Evolutionary conservation across 2,329 filamentous ascomycete species (phyloP), one percentile per base, ranked within the genome.

Genomic region (Colletotrichum sp.): DNA sequence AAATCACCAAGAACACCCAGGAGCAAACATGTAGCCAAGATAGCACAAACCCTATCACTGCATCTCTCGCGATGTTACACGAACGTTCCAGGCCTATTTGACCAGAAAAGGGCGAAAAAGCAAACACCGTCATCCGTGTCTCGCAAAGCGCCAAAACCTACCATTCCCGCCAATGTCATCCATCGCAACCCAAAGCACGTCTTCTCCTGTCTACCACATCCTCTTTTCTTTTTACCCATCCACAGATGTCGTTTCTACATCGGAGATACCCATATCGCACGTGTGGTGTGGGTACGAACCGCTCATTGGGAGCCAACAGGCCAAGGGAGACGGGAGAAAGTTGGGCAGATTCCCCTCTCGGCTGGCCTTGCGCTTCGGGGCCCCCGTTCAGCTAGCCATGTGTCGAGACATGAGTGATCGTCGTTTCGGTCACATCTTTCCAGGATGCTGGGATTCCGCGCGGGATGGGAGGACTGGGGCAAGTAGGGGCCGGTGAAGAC

Each of bases 391-490:
- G 67, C 67, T 69, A 69, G 67, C 67, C 67, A 61, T 36, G 11
- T 27, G 55, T 69, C 34, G 34, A 69, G 67, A 69, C 67, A 69
- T 61, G 67, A 61, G 15, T 69, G 67, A 69, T 69, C 67, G 34
- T 44, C 67, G 19, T 13, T 57, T 34, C 25, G 19, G 27, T 36
- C 59, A 32, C 66, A 25, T 25, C 66, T 36, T 36, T 12, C 16
- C 32, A 29, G 44, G 49, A 39, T 57, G 15, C 30, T 32, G 44
- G 66, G 44, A 52, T 8, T 59, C 13, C 13, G 27, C 59, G 13
- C 11, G 29, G 11, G 19, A 62, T 62, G 12, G 22, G 57, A n/a
- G 16, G 59, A 22, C n/a, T 8, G n/a, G 5, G 32, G 32, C n/a
- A 62, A 7, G 30, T 27, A 62, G 59, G 19, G 30, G 32, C 11